Percentiles rank a stretch among this genome's conserved stretches.
These are phyloP conservation scores for Gossypium rotundifolium DNA, from an alignment of 345 rosid species.

Conservation along the genomic window DNA sequence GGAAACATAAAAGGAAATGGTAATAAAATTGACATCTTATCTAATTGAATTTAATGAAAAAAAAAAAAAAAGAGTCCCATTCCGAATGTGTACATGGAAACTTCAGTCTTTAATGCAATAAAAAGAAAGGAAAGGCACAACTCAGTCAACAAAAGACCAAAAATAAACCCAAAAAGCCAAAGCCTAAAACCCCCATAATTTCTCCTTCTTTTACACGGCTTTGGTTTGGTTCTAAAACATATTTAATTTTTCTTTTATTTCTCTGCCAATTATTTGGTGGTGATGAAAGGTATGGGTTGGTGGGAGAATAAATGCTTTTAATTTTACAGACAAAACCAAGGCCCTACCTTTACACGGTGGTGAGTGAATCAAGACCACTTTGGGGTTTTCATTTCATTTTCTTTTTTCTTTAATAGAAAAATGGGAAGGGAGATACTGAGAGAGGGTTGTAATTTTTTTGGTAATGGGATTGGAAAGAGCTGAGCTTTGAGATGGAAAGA, in stretches of 20 bases:
- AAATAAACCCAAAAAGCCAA: slow-evolving; percentile 8
- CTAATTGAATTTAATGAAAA: not conserved
- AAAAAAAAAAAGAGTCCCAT: slow-evolving; percentile 3
- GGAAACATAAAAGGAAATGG: not conserved
- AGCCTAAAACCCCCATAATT: not conserved
- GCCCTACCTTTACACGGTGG: slow-evolving; percentile 8
- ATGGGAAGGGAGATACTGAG: no score
- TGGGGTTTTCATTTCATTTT: not conserved
- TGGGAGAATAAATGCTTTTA: slow-evolving; percentile 45
- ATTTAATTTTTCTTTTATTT: not conserved
- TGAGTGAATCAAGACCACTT: slow-evolving; percentile 19
- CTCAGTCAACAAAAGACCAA: slow-evolving; percentile 22
- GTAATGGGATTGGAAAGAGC: not conserved
- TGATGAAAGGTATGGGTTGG: slow-evolving; percentile 29
- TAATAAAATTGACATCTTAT: not conserved
- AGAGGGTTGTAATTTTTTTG: no score
- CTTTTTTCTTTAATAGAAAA: no score
- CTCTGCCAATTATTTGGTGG: slow-evolving; percentile 18
- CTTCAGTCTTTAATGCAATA: slow-evolving; percentile 13
- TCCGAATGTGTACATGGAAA: slow-evolving; percentile 28
- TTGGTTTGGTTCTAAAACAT: not conserved
- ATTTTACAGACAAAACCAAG: slow-evolving; percentile 13
- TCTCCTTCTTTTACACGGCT: not conserved
- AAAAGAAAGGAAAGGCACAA: slow-evolving; percentile 10
- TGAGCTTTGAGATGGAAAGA: slow-evolving; percentile 15